These are phyloP conservation scores for Epithemia pelagica DNA, from an alignment of 108 stramenopile genomes.

Conservation along the genomic window DNA sequence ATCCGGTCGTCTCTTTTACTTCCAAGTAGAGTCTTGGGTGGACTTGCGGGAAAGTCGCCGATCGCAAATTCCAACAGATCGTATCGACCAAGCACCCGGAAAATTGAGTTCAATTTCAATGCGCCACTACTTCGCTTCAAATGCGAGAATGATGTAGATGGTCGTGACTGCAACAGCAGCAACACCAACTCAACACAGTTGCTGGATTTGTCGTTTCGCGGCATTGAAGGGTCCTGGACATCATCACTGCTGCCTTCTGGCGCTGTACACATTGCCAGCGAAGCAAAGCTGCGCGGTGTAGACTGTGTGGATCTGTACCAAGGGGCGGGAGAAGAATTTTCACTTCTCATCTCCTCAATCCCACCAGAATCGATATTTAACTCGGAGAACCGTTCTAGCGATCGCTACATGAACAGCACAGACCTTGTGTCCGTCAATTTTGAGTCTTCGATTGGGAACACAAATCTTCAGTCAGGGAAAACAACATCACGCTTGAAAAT, in stretches of 20 bases:
- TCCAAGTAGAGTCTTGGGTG: conserved; percentile 1
- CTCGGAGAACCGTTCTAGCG: not conserved
- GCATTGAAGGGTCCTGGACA: conserved; percentile 35
- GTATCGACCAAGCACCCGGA: not conserved
- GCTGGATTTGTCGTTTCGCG: conserved; percentile 39
- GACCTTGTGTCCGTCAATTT: conserved; percentile 45
- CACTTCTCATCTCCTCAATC: conserved; percentile 45
- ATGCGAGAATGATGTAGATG: conserved; percentile 46
- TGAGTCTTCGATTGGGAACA: conserved; percentile 5
- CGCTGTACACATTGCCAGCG: not conserved
- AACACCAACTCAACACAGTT: conserved; percentile 18
- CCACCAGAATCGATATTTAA: conserved; percentile 13
- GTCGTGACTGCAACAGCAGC: conserved; percentile 4
- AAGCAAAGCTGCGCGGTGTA: conserved; percentile 43
- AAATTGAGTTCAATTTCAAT: conserved; percentile 40
- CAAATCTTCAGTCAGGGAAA: not conserved
- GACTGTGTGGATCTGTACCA: conserved; percentile 45
- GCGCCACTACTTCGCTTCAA: conserved; percentile 45
- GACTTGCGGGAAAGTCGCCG: not conserved
- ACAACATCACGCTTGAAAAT: conserved; percentile 16
- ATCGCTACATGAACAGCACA: conserved; percentile 4
- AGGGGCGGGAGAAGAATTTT: conserved; percentile 35
- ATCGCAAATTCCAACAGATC: not conserved
- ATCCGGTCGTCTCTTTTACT: conserved; percentile 4
- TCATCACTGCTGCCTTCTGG: not conserved